These are phyloP conservation scores for Solanum medicagineum DNA, from an alignment of 257 asterid genomes.

Conservation along the genomic window DNA sequence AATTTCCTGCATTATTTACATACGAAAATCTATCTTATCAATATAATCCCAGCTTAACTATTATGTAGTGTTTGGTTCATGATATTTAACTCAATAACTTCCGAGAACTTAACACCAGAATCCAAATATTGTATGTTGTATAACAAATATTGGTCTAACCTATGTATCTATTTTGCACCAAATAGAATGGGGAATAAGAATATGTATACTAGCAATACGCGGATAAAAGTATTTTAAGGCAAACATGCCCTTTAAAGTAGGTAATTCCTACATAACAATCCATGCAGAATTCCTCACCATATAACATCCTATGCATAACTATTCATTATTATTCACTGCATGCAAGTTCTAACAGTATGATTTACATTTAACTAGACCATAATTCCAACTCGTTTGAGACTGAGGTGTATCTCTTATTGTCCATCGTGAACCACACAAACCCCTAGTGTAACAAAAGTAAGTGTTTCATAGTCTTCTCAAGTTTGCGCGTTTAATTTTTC, in stretches of 20 bases:
- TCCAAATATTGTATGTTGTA: not conserved
- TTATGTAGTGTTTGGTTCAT: not conserved
- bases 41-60: not conserved
- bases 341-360: not conserved
- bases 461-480: not conserved
- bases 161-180: not conserved
- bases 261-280: not conserved
- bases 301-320: not conserved
- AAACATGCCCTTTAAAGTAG: not conserved
- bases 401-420: not conserved
- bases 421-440: not conserved
- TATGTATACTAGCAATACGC: not conserved
- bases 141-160: not conserved
- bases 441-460: not conserved
- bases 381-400: not conserved
- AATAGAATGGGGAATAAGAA: not conserved
- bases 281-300: not conserved
- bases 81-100: not conserved
- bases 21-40: not conserved
- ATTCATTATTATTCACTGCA: not conserved
- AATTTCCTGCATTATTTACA: not conserved
- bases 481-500: not conserved
- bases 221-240: not conserved
- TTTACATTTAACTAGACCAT: not conserved
- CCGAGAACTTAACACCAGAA: not conserved